Evolutionary conservation across 257 asterid genomes (phyloP), one percentile per base, ranked within the genome.

Genomic region (Plantago ovata): DNA sequence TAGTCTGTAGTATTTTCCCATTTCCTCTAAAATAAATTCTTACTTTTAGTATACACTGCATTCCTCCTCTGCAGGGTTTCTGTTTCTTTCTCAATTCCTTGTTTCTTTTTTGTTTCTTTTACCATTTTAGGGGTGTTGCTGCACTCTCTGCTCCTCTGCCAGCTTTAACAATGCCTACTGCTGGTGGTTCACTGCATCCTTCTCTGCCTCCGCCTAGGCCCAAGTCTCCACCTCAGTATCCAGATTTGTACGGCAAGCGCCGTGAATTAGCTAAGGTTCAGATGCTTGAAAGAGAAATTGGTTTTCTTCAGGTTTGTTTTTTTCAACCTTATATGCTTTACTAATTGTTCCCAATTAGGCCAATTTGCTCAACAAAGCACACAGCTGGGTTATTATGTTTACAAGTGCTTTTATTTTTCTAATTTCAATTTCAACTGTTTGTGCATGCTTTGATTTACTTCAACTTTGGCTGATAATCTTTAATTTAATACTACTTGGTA

Each of bases 221-320:
- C 0, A 88, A 82, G 73, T 85, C 95, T 44, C 98, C 98, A 56
- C 98, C 96, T 12, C 64, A 60, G 63, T 86, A 86, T 59, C 97
- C 98, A 1, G 95, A 92, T 75, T 82, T 92, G 82, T 87, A 83
- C 62, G 98, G 98, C 6, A 86, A 86, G 64, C 80, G 96, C 56
- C 72, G 92, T 64, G 93, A 81, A 69, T 52, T 84, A 38, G 93
- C 87, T 51, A 81, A 75, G 49, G 80, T 79, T 33, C 98, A 88
- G 78, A 71, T 84, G 84, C 67, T 87, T 9, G 98, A 92, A 67
- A 84, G 96, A 58, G 98, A 92, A 74, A 85, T 87, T 66, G 76
- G 87, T 10, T 79, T 80, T 77, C 90, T 92, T 61, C 63, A 87
- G 92, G 98, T 86, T 18, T 63, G 79, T 57, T n/a, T n/a, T n/a